Evolutionary conservation across 257 asterid species (phyloP).

Genomic region (Rhazya stricta): DNA sequence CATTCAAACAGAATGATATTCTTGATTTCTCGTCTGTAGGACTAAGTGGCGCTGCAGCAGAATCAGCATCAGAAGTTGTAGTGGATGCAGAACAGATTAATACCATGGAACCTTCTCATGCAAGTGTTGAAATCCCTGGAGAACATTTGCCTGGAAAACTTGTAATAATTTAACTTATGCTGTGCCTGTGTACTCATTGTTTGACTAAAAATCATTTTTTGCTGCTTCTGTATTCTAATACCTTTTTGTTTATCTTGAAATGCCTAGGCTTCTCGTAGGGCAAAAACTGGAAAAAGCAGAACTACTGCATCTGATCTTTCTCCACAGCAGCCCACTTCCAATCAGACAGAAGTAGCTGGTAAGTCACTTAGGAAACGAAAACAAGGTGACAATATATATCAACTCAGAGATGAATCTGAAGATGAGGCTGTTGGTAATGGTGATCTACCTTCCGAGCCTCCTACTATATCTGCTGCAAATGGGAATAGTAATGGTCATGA

Average conservation of each 20-base stretch:
- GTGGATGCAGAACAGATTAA: slow-evolving; percentile 35
- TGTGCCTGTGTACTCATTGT: slow-evolving; percentile 14
- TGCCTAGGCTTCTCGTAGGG: slow-evolving; percentile 52
- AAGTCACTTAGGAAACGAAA: slow-evolving; percentile 44
- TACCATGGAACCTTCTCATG: slow-evolving; percentile 28
- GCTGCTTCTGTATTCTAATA: slow-evolving; percentile 10
- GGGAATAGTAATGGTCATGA: slow-evolving; percentile 32
- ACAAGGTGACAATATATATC: slow-evolving; percentile 21
- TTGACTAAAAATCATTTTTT: background rate
- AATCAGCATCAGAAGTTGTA: slow-evolving; percentile 35
- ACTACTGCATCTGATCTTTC: slow-evolving; percentile 30
- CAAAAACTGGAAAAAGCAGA: slow-evolving; percentile 33
- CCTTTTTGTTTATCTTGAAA: slow-evolving; percentile 8
- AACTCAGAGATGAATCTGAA: slow-evolving; percentile 38
- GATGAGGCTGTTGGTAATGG: slow-evolving; percentile 35
- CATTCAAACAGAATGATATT: slow-evolving; percentile 37
- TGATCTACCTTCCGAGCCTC: slow-evolving; percentile 35
- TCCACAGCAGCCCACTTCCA: slow-evolving; percentile 35
- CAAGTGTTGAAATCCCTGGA: slow-evolving; percentile 29
- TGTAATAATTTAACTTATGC: slow-evolving; percentile 28
- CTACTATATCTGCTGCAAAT: slow-evolving; percentile 27
- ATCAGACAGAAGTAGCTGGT: slow-evolving; percentile 36
- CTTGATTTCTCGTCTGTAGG: slow-evolving; percentile 50
- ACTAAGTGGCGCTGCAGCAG: slow-evolving; percentile 28
- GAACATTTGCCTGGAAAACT: slow-evolving; percentile 42